Evolutionary conservation across 768 basidiomycete species (phyloP), one percentile per base, ranked within the genome.

Genomic region (Rickenella mellea): DNA sequence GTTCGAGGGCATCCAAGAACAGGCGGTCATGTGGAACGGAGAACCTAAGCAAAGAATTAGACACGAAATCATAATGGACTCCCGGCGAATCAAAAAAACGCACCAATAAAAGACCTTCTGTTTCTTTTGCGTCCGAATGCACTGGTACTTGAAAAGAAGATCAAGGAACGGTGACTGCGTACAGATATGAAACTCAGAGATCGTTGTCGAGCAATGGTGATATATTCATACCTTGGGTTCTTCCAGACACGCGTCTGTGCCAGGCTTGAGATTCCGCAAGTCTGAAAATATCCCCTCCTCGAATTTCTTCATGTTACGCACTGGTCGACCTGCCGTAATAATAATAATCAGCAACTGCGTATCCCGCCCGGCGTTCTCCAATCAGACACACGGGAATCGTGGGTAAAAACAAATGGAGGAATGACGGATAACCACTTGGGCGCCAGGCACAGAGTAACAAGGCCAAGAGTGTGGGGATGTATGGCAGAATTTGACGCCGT

Each of bases 71-170:
- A n/a, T n/a, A n/a, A n/a, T n/a, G n/a, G n/a, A n/a, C n/a, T n/a
- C 33, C 33, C 3, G 3, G 19, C 33, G 24, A 30, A 36, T 19
- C 12, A 36, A 30, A 39, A 36, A 28, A 20, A 66, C 81, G 42
- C 51, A 88, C 92, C 93, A 97, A 60, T 88, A 96, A 57, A 96
- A 97, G n/a, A 97, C 93, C 61, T 97, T 92, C 67, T 94, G 93
- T 66, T 96, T 97, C 73, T 96, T 97, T 60, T 97, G 93, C 1
- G 93, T 97, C 28, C 93, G 79, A 51, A 97, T 96, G 58, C 92
- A 94, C 57, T 93, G 90, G 53, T 87, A 92, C 61, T 93, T 92
- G 77, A 96, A 96, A 8, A 97, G 66, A 21, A 93, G 72, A 52
- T 97, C 93, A 14, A 97, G 70, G 65, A 97, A 93, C 0, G 86